Evolutionary conservation across 2,329 filamentous ascomycete species (phyloP).

Genomic region (Penicillium vulpinum): DNA sequence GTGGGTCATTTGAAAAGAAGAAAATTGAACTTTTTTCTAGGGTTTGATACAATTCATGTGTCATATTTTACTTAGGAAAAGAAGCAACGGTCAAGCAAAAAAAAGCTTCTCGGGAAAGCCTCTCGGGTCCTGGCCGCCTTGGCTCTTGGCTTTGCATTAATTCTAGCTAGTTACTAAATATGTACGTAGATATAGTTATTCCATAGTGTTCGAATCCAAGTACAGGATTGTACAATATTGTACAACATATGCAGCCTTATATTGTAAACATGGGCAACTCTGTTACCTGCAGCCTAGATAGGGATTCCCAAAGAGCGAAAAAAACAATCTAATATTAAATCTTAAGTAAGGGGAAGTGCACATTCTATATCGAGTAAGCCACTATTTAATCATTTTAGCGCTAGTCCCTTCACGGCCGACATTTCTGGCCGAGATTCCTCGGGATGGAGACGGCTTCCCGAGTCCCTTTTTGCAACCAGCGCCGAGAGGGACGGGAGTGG

Average conservation of each 20-base stretch:
- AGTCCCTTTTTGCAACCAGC: slow-evolving; percentile 1
- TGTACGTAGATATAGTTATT: too few species aligned
- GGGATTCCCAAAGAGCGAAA: neutral
- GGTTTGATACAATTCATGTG: neutral
- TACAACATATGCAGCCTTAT: neutral
- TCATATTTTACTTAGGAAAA: neutral
- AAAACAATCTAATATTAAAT: neutral
- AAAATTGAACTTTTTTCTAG: neutral
- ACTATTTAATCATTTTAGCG: too few species aligned
- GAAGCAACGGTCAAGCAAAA: neutral
- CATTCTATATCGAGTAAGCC: slow-evolving; percentile 1
- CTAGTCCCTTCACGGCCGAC: neutral
- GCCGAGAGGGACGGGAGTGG: slow-evolving; percentile 2
- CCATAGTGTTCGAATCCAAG: neutral
- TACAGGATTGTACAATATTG: neutral
- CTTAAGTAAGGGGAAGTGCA: slow-evolving; percentile 4
- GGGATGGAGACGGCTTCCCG: slow-evolving; percentile 9
- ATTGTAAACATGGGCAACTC: too few species aligned
- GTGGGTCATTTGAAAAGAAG: neutral
- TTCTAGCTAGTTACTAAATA: neutral
- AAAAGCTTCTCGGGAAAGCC: neutral
- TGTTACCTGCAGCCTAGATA: neutral
- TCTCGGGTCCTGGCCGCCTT: neutral
- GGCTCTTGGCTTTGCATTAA: slow-evolving; percentile 1
- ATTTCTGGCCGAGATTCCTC: slow-evolving; percentile 1